phyloP scores from a whole-genome alignment of 768 basidiomycete species.

The Calocera viscosa region DNA sequence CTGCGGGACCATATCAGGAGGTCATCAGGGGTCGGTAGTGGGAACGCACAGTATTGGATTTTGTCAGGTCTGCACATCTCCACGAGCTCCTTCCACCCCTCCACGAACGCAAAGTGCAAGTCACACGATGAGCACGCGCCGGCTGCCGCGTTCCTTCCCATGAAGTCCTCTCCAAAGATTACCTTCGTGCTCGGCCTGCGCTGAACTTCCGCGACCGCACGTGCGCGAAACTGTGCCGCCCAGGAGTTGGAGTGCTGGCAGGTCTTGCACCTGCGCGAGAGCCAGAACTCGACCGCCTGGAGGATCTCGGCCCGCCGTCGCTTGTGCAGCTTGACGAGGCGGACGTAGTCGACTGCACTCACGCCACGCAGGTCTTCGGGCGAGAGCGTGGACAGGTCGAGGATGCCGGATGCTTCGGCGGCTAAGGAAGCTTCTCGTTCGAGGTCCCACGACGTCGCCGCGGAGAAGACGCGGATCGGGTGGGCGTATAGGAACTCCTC shows the following conservation, averaged over 20 bases:
- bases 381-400: not conserved
- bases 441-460: not conserved
- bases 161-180: not conserved
- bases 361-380: not conserved
- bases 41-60: not conserved
- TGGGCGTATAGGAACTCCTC: not conserved
- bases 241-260: constrained; percentile 2
- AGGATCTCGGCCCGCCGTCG: not conserved
- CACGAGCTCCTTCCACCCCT: constrained; percentile 1
- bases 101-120: not conserved
- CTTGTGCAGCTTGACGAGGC: not conserved
- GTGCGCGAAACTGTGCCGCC: not conserved
- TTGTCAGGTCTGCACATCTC: not conserved
- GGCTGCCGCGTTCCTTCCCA: not conserved
- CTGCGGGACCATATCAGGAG: not conserved
- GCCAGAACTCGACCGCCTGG: not conserved
- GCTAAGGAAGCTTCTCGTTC: not conserved
- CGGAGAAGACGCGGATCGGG: not conserved
- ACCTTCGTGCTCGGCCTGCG: not conserved
- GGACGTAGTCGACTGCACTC: not conserved
- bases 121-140: not conserved
- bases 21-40: not conserved
- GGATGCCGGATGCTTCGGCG: not conserved
- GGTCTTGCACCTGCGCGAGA: not conserved
- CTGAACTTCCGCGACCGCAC: not conserved